phyloP scores from a whole-genome alignment of 2,329 filamentous ascomycete species.

The Alternaria brassicicola region DNA sequence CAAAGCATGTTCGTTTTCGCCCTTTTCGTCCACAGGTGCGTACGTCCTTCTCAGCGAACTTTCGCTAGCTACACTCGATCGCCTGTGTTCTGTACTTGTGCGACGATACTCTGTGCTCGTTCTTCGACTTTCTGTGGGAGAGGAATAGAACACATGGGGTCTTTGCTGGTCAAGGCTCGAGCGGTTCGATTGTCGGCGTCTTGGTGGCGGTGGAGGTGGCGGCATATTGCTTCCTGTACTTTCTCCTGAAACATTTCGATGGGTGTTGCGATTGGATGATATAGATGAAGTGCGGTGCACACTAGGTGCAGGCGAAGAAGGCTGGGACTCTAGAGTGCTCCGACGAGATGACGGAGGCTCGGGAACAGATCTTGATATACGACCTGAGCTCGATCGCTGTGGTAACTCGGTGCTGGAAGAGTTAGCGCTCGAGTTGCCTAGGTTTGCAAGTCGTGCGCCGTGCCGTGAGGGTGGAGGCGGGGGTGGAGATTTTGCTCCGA shows the following conservation, averaged over 20 bases:
- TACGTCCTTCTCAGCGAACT: slow-evolving; percentile 39
- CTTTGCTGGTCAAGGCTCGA: slow-evolving; percentile 42
- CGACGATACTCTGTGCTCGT: slow-evolving; percentile 37
- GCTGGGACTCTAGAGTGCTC: slow-evolving; percentile 33
- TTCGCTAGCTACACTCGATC: slow-evolving; percentile 43
- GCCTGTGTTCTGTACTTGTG: slow-evolving; percentile 38
- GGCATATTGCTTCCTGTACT: slow-evolving; percentile 28
- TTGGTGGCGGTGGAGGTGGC: slow-evolving; percentile 43
- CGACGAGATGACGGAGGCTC: slow-evolving; percentile 31
- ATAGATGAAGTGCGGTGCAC: slow-evolving; percentile 37
- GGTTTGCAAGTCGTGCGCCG: slow-evolving; percentile 33
- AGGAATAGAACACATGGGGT: slow-evolving; percentile 19
- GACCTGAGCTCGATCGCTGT: slow-evolving; percentile 24
- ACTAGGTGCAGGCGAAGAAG: slow-evolving; percentile 25
- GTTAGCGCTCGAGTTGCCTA: slow-evolving; percentile 33
- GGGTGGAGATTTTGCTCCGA: slow-evolving; percentile 37
- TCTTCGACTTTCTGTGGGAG: slow-evolving; percentile 35
- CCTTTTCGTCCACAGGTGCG: slow-evolving; percentile 23
- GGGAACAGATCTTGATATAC: slow-evolving; percentile 29
- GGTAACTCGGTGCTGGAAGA: slow-evolving; percentile 41
- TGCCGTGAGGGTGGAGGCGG: slow-evolving; percentile 45
- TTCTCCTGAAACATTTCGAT: slow-evolving; percentile 37
- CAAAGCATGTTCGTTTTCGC: slow-evolving; percentile 29
- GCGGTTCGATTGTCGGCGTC: slow-evolving; percentile 41
- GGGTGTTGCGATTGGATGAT: slow-evolving; percentile 32